phyloP scores from a whole-genome alignment of 164 flowering plant genomes.

The Vitis amurensis region DNA sequence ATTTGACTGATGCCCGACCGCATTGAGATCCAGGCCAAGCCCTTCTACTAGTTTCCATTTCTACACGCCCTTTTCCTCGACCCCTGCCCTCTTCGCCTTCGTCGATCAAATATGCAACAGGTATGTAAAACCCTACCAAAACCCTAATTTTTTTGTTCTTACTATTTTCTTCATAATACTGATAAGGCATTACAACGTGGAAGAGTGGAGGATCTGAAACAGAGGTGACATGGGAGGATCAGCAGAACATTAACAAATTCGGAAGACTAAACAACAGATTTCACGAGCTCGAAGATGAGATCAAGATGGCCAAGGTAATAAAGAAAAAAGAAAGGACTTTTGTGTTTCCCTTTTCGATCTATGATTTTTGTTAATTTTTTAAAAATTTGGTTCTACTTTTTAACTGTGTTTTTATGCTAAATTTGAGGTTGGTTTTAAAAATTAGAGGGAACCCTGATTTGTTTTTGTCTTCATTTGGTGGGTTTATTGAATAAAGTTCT shows the following conservation, averaged over 20 bases:
- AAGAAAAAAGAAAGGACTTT: not conserved
- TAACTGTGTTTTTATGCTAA: not conserved
- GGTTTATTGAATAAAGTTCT: not conserved
- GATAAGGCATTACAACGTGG: not conserved
- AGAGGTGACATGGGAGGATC: constrained; percentile 99
- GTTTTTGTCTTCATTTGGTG: not conserved
- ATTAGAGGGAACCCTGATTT: not conserved
- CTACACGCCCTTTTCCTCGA: no score
- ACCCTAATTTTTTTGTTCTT: not conserved
- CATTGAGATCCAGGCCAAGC: no score
- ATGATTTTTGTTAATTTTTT: not conserved
- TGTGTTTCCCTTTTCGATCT: not conserved
- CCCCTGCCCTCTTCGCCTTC: not conserved
- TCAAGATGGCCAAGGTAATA: constrained; percentile 74
- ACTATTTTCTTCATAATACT: not conserved
- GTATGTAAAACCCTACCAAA: not conserved
- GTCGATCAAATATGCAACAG: not conserved
- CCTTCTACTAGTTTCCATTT: no score
- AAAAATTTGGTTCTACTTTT: no score
- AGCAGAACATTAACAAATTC: constrained; percentile 93
- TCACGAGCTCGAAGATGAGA: constrained; percentile 92
- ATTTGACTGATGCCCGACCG: no score
- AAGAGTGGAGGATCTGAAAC: constrained; percentile 68
- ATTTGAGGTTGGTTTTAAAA: no score
- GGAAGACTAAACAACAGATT: constrained; percentile 81